These are phyloP conservation scores for Kodamaea laetipori DNA, from an alignment of 805 yeast genomes.

Conservation along the genomic window DNA sequence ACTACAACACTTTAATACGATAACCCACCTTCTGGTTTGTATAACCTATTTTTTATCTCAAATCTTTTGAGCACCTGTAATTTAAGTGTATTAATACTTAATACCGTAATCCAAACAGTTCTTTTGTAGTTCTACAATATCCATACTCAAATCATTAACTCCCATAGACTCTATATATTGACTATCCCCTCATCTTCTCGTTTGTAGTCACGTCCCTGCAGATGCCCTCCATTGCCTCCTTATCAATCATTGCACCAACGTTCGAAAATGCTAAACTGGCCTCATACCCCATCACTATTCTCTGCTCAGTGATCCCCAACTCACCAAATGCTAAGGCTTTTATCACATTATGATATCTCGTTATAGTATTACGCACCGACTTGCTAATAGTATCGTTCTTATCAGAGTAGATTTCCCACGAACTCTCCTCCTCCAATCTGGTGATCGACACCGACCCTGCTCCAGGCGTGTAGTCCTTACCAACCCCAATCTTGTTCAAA, in stretches of 20 bases:
- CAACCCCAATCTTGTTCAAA: conserved; percentile 41
- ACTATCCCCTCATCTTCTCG: conserved; percentile 72
- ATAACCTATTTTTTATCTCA: too few relatives aligned
- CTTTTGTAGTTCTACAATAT: too few relatives aligned
- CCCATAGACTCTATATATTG: too few relatives aligned
- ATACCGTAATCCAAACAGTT: too few relatives aligned
- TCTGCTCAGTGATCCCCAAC: conserved; percentile 80
- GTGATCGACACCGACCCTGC: conserved; percentile 71
- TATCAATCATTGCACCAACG: conserved; percentile 47
- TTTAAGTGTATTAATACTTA: too few relatives aligned
- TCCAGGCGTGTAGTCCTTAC: conserved; percentile 53
- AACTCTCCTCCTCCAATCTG: conserved; percentile 85
- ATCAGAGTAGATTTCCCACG: conserved; percentile 95
- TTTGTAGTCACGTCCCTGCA: conserved; percentile 71
- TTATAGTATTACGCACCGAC: conserved; percentile 67
- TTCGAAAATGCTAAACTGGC: conserved; percentile 76
- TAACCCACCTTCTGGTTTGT: not conserved
- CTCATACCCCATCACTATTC: conserved; percentile 83
- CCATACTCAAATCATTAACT: too few relatives aligned
- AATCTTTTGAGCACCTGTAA: too few relatives aligned
- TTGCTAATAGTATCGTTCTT: conserved; percentile 72
- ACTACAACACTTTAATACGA: not conserved
- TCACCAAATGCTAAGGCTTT: conserved; percentile 81
- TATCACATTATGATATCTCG: conserved; percentile 83
- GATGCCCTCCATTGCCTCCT: conserved; percentile 68